Evolutionary conservation across 169 alveolate genomes (phyloP).

Genomic region (Plasmodium berghei): DNA sequence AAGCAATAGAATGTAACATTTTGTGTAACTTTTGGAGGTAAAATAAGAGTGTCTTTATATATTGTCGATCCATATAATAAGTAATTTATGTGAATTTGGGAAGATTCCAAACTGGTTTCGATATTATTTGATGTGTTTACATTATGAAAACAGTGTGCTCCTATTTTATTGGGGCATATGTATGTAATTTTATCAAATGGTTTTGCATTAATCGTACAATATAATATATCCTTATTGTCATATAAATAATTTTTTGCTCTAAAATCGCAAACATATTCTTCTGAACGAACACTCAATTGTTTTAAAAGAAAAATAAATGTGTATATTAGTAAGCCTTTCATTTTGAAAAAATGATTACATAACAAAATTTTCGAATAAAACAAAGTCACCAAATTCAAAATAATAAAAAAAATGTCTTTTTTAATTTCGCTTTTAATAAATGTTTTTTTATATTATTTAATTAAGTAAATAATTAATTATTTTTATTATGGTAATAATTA

Average conservation of each 20-base stretch:
- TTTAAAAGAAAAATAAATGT: constrained; percentile 4
- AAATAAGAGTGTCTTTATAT: constrained; percentile 38
- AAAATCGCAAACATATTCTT: constrained; percentile 55
- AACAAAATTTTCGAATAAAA: not conserved
- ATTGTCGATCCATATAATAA: constrained; percentile 47
- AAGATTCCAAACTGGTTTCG: not conserved
- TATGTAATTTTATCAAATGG: constrained; percentile 52
- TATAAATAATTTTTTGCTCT: constrained; percentile 23
- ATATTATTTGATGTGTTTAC: constrained; percentile 11
- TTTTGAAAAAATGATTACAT: not conserved
- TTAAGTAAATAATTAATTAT: no score
- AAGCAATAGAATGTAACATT: constrained; percentile 36
- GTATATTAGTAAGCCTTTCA: not conserved
- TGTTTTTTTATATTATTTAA: no score
- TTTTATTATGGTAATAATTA: no score
- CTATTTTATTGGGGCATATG: constrained; percentile 43
- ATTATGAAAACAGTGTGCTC: constrained; percentile 34
- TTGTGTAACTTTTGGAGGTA: constrained; percentile 38
- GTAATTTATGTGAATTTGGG: constrained; percentile 5
- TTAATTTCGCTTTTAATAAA: no score
- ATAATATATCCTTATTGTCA: constrained; percentile 3
- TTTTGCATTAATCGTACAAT: constrained; percentile 30
- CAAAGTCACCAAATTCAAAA: not conserved
- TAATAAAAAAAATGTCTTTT: no score
- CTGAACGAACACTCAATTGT: not conserved